Percentiles rank a stretch among this genome's conserved stretches.
Conservation (phyloP, 257 asterid species). For the Solanum etuberosum region DNA sequence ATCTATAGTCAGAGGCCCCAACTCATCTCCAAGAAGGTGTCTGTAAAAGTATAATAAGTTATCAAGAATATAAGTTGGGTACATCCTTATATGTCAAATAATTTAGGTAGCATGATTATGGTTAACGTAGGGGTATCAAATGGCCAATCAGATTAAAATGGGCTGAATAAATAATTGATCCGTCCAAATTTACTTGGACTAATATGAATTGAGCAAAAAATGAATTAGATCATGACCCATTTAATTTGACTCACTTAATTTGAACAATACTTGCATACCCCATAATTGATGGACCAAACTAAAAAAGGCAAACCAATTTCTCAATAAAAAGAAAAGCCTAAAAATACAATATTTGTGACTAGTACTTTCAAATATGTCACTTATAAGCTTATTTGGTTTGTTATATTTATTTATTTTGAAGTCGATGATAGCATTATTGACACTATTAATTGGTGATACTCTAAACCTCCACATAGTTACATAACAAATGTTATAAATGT, state of each 20-base stretch:
- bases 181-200: neutral
- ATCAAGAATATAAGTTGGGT: neutral
- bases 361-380: neutral
- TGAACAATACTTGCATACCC: neutral
- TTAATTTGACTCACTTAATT: neutral
- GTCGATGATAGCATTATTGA: neutral
- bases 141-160: neutral
- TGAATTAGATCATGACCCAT: neutral
- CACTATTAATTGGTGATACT: neutral
- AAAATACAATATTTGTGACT: neutral
- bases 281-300: neutral
- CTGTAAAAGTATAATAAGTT: conserved; percentile 20
- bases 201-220: neutral
- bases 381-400: neutral
- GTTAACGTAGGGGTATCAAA: neutral
- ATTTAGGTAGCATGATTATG: neutral
- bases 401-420: no score
- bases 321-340: neutral
- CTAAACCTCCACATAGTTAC: neutral
- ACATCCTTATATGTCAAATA: neutral
- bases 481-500: neutral
- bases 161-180: neutral
- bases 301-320: neutral
- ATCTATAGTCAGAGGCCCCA: conserved; percentile 71
- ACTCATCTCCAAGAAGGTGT: conserved; percentile 95